Conservation (phyloP, 805 yeast species). For the Candida khao-thaluensis region DNA sequence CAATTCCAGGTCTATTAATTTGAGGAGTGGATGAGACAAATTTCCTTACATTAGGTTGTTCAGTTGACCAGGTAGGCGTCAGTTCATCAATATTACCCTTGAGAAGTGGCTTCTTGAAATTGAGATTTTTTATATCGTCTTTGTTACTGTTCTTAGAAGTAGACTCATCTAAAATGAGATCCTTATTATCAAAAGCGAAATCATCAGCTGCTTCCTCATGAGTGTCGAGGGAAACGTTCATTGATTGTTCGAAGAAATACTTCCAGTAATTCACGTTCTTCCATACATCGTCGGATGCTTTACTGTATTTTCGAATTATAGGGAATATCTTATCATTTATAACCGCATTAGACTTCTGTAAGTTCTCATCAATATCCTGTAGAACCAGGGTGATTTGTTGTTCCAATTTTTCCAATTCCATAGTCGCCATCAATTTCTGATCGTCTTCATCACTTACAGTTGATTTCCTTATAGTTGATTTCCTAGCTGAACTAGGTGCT, state of each 20-base stretch:
- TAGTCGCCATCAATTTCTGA: conserved; percentile 23
- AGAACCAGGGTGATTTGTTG: conserved; percentile 75
- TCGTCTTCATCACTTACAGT: conserved; percentile 14
- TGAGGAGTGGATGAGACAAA: conserved; percentile 13
- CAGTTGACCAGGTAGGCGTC: conserved; percentile 37
- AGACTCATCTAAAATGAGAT: conserved; percentile 20
- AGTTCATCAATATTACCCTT: conserved; percentile 25
- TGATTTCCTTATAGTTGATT: conserved; percentile 21
- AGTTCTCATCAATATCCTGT: conserved; percentile 76
- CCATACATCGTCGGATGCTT: conserved; percentile 61
- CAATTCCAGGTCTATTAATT: conserved; percentile 1
- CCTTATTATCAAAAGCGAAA: conserved; percentile 6
- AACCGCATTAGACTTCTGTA: conserved; percentile 64
- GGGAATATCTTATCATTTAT: conserved; percentile 72
- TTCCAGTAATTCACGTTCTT: conserved; percentile 72
- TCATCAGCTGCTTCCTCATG: conserved; percentile 4
- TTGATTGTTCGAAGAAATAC: conserved; percentile 63
- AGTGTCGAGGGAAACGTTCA: conserved; percentile 47
- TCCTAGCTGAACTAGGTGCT: conserved; percentile 32
- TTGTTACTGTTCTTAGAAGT: conserved; percentile 11
- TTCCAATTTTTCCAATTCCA: conserved; percentile 61
- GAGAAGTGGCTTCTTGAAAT: conserved; percentile 21
- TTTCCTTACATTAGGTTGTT: conserved; percentile 17
- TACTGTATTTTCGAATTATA: conserved; percentile 57
- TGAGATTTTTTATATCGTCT: conserved; percentile 4